phyloP scores from a whole-genome alignment of 305 asterid species.

The Stenogyne calaminthoides region DNA sequence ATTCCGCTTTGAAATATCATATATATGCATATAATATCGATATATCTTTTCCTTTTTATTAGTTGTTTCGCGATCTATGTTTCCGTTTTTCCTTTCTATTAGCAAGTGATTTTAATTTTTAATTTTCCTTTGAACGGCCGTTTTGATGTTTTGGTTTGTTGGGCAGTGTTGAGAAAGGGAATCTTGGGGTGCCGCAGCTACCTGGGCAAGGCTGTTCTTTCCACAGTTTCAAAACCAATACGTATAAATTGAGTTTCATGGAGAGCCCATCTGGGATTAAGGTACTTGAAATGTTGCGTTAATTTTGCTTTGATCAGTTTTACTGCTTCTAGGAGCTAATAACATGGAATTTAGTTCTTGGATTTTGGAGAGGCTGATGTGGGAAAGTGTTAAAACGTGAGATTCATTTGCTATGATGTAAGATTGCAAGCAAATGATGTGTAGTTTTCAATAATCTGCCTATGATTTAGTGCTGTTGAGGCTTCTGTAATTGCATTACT shows the following conservation, averaged over 20 bases:
- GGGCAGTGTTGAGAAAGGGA: conserved; percentile 86
- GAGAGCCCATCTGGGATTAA: conserved; percentile 96
- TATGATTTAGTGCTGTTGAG: background rate
- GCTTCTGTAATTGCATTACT: background rate
- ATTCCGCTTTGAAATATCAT: conserved; percentile 3
- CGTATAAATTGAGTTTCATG: conserved; percentile 89
- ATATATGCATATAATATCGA: background rate
- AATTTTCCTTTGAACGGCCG: background rate
- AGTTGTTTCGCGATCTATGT: background rate
- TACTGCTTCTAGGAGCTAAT: background rate
- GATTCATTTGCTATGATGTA: conserved; percentile 15
- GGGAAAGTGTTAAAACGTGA: conserved; percentile 12
- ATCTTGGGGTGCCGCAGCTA: conserved; percentile 91
- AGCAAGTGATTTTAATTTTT: background rate
- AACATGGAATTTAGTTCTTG: background rate
- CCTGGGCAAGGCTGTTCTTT: conserved; percentile 98
- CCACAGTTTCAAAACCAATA: conserved; percentile 89
- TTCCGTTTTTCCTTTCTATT: background rate
- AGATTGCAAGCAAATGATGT: conserved; percentile 14
- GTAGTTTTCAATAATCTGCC: conserved; percentile 7
- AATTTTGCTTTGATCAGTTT: no score
- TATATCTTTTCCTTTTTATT: background rate
- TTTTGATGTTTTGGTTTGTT: conserved; percentile 25
- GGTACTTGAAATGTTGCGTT: conserved; percentile 56
- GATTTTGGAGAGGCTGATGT: conserved; percentile 11